Evolutionary conservation across 2,329 filamentous ascomycete genomes (phyloP).

Genomic region (Aspergillus amoenus): DNA sequence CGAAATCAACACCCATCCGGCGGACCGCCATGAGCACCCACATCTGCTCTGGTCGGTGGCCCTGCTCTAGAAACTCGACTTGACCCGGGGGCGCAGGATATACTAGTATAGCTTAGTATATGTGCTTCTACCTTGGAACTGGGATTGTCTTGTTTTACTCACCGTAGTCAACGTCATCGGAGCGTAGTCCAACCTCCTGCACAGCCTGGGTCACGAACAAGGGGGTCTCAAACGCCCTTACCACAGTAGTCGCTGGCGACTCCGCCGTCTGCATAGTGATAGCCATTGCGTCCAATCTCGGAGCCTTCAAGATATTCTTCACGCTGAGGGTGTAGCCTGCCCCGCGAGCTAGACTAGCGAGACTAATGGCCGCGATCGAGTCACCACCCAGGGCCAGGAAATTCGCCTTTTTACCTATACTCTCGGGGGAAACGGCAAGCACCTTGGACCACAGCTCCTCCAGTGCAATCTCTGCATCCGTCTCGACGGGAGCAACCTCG

Average conservation of each 20-base stretch:
- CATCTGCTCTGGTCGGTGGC: neutral
- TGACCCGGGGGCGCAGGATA: neutral
- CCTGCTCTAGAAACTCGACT: neutral
- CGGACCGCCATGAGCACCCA: neutral
- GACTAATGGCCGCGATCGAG: neutral
- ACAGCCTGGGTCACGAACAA: neutral
- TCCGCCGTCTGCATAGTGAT: too few species aligned
- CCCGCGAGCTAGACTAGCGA: neutral
- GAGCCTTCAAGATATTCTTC: too few species aligned
- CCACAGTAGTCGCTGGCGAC: neutral
- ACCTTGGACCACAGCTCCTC: too few species aligned
- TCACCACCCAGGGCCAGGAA: neutral
- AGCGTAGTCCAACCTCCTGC: neutral
- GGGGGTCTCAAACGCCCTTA: too few species aligned
- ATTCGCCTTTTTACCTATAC: too few species aligned
- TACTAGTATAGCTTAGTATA: neutral
- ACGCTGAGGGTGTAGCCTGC: neutral
- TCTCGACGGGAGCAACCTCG: too few species aligned
- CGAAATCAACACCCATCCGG: neutral
- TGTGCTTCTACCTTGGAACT: too few species aligned
- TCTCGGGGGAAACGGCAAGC: too few species aligned
- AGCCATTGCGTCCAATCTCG: too few species aligned
- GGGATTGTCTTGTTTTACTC: too few species aligned
- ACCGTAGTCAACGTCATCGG: too few species aligned
- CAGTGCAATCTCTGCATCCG: too few species aligned